Conservation (phyloP, 371 early-diverging fungal genomes). For the Mortierella polycephala region DNA sequence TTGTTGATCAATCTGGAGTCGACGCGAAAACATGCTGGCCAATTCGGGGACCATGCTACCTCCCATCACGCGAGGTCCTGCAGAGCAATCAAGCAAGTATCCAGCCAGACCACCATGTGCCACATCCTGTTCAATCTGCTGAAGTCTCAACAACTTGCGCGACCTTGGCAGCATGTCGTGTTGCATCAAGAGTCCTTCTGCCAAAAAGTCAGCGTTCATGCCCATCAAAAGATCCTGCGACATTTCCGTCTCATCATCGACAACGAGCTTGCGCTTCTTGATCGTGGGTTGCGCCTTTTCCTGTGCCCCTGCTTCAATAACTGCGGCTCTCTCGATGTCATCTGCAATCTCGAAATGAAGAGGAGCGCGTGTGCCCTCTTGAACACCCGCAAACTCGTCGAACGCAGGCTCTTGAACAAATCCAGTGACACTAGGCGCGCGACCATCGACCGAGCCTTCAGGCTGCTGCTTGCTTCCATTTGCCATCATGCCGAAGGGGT, state of each 20-base stretch:
- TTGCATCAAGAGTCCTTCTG: constrained; percentile 35
- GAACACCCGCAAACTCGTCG: constrained; percentile 17
- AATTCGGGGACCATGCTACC: constrained; percentile 45
- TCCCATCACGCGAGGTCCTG: constrained; percentile 49
- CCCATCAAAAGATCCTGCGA: constrained; percentile 66
- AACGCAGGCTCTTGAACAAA: constrained; percentile 28
- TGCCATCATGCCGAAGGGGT: constrained; percentile 44
- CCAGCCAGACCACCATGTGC: constrained; percentile 52
- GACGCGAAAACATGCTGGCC: constrained; percentile 54
- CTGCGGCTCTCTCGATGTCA: constrained; percentile 5
- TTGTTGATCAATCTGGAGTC: constrained; percentile 38
- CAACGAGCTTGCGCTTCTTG: constrained; percentile 70
- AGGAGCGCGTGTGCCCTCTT: constrained; percentile 21
- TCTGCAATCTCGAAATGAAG: constrained; percentile 39
- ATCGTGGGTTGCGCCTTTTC: constrained; percentile 16
- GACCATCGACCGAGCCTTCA: constrained; percentile 34
- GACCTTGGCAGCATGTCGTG: constrained; percentile 56
- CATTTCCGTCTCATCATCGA: constrained; percentile 79
- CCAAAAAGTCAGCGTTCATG: constrained; percentile 52
- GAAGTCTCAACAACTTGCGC: constrained; percentile 54
- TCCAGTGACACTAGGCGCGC: constrained; percentile 27
- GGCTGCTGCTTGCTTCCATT: constrained; percentile 16
- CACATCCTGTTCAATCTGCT: constrained; percentile 55
- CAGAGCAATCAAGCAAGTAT: constrained; percentile 47
- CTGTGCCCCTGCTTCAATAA: constrained; percentile 1